A percentile compares a stretch with the other conserved stretches of the same genome.
Conservation (phyloP, 768 basidiomycete species). For the Mycena vitilis region DNA sequence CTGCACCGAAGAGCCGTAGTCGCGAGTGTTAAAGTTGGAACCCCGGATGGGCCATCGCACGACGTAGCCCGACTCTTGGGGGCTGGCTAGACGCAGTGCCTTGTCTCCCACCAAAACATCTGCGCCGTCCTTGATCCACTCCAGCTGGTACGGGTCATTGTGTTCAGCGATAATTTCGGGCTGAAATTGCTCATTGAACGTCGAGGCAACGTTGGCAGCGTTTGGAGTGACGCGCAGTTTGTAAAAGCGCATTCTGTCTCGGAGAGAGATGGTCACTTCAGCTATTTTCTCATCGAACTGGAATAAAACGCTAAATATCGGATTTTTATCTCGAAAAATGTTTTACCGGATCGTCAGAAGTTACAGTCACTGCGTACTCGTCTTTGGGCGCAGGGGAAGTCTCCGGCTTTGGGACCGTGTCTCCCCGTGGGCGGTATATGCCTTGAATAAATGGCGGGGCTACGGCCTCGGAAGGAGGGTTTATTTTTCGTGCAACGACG, state of each 20-base stretch:
- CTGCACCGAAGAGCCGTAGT: constrained; percentile 75
- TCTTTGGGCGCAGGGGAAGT: constrained; percentile 48
- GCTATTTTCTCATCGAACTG: constrained; percentile 85
- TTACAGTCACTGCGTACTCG: constrained; percentile 59
- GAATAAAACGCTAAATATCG: constrained; percentile 7
- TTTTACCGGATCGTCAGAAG: constrained; percentile 72
- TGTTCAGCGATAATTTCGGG: constrained; percentile 88
- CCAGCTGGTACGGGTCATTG: constrained; percentile 84
- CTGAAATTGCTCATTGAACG: constrained; percentile 85
- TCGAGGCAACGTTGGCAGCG: constrained; percentile 75
- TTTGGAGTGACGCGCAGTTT: constrained; percentile 81
- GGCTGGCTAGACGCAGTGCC: constrained; percentile 78
- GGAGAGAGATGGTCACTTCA: constrained; percentile 75
- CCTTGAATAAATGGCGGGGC: constrained; percentile 57
- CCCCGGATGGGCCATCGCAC: constrained; percentile 86
- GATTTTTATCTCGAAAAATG: constrained; percentile 37
- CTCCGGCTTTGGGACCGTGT: constrained; percentile 34
- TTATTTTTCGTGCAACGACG: constrained; percentile 78
- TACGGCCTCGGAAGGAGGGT: constrained; percentile 51
- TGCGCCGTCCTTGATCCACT: constrained; percentile 80
- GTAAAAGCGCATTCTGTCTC: constrained; percentile 89
- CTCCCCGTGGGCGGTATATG: constrained; percentile 66
- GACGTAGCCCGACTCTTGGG: constrained; percentile 73
- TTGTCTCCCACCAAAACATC: constrained; percentile 78
- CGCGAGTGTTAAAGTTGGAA: constrained; percentile 84